Conservation (phyloP, 2,329 filamentous ascomycete species). For the Shiraia sp. region DNA sequence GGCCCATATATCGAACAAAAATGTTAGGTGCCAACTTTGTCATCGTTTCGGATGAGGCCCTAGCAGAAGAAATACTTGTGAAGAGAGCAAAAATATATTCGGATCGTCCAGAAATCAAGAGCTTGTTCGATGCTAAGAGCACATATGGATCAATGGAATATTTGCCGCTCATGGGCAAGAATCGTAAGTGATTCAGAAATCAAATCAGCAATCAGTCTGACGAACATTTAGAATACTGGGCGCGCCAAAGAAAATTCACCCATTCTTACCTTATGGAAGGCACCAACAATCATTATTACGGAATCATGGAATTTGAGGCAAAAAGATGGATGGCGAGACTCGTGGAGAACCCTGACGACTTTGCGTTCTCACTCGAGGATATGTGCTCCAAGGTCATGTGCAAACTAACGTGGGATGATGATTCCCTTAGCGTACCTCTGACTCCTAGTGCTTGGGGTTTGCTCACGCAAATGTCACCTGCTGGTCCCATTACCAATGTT, state of each 20-base stretch:
- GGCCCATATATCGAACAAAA: constrained; percentile 42
- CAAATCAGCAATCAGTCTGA: constrained; percentile 8
- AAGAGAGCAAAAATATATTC: constrained; percentile 58
- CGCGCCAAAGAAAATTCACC: constrained; percentile 58
- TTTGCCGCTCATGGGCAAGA: constrained; percentile 60
- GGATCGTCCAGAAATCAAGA: constrained; percentile 55
- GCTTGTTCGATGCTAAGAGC: constrained; percentile 59
- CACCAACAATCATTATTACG: constrained; percentile 50
- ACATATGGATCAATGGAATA: constrained; percentile 61
- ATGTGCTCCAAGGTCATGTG: constrained; percentile 63
- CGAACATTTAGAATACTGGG: constrained; percentile 54
- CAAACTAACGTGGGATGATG: constrained; percentile 58
- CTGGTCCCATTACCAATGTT: constrained; percentile 62
- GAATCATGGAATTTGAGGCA: constrained; percentile 57
- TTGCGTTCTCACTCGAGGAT: constrained; percentile 57
- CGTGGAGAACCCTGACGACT: constrained; percentile 56
- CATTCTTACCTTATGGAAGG: constrained; percentile 56
- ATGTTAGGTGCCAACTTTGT: constrained; percentile 51
- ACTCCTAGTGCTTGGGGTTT: constrained; percentile 60
- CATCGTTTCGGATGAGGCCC: constrained; percentile 56
- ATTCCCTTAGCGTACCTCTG: constrained; percentile 52
- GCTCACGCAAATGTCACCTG: constrained; percentile 61
- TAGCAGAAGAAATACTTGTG: constrained; percentile 58
- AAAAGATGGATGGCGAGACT: constrained; percentile 58
- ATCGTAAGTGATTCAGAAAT: constrained; percentile 47